These are phyloP conservation scores for Venturia oleaginea DNA, from an alignment of 2,329 filamentous ascomycete genomes.

Conservation along the genomic window DNA sequence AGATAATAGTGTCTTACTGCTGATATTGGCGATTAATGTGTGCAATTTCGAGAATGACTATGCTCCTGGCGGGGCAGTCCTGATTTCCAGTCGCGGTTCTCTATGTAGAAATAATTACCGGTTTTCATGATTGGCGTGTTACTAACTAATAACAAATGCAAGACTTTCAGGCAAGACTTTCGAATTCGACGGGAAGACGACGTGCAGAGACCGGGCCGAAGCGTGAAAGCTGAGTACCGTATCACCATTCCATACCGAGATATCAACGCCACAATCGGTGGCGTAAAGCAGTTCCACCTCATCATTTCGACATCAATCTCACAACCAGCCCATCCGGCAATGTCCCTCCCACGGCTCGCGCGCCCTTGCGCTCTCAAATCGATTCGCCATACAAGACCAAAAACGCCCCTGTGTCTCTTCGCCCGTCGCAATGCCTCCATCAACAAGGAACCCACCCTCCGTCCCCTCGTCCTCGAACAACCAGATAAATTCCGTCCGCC, in stretches of 20 bases:
- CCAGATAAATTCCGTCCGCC: slow-evolving; percentile 86
- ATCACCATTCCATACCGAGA: not conserved
- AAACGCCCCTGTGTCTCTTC: too few relatives aligned
- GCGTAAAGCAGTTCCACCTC: not conserved
- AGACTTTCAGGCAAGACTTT: too few relatives aligned
- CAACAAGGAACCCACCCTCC: slow-evolving; percentile 9
- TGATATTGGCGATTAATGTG: not conserved
- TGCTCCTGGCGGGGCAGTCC: not conserved
- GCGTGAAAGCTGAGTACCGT: not conserved
- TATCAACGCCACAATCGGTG: not conserved
- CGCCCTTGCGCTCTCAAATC: not conserved
- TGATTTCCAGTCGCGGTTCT: not conserved
- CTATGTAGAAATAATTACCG: not conserved
- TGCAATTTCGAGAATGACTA: not conserved
- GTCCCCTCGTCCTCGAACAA: slow-evolving; percentile 54
- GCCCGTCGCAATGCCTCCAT: slow-evolving; percentile 7
- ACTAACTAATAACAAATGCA: too few relatives aligned
- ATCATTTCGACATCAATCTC: not conserved
- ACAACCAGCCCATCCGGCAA: not conserved
- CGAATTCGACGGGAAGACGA: too few relatives aligned
- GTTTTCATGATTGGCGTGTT: not conserved
- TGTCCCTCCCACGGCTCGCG: not conserved
- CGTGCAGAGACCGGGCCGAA: not conserved
- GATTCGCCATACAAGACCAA: not conserved
- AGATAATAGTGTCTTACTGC: not conserved